phyloP scores from a whole-genome alignment of 768 basidiomycete genomes.

The Pulveroboletus sp. region DNA sequence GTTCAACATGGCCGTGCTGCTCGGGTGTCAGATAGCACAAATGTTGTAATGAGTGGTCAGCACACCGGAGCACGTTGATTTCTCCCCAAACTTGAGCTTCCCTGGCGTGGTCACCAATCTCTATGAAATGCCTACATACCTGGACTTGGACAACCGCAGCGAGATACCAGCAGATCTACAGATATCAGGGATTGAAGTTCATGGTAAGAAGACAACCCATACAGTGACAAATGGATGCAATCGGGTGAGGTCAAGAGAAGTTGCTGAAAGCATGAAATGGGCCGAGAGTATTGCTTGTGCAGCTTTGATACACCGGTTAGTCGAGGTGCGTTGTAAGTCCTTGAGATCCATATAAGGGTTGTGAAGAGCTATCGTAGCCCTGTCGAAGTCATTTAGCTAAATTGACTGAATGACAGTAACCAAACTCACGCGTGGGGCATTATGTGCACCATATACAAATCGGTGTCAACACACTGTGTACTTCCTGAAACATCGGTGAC shows the following conservation, averaged over 20 bases:
- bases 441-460: slow-evolving; percentile 82
- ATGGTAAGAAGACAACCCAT: slow-evolving; percentile 26
- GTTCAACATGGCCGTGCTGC: slow-evolving; percentile 77
- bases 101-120: slow-evolving; percentile 65
- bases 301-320: slow-evolving; percentile 65
- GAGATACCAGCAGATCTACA: slow-evolving; percentile 85
- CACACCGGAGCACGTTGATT: slow-evolving; percentile 76
- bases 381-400: slow-evolving; percentile 28
- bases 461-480: slow-evolving; percentile 62
- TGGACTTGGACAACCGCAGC: slow-evolving; percentile 85
- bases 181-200: slow-evolving; percentile 13
- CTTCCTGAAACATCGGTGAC: slow-evolving; percentile 55
- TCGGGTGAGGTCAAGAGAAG: slow-evolving; percentile 74
- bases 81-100: slow-evolving; percentile 84
- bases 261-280: slow-evolving; percentile 74
- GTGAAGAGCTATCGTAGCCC: slow-evolving; percentile 84
- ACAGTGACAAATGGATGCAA: slow-evolving; percentile 82
- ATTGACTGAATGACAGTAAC: slow-evolving; percentile 2
- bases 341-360: slow-evolving; percentile 78
- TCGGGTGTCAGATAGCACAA: slow-evolving; percentile 5
- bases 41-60: background rate
- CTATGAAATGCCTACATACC: slow-evolving; percentile 81
- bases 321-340: slow-evolving; percentile 60
- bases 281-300: slow-evolving; percentile 69
- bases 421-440: slow-evolving; percentile 75